phyloP scores from a whole-genome alignment of 208 protist genomes.

The Tritrichomonas foetus region DNA sequence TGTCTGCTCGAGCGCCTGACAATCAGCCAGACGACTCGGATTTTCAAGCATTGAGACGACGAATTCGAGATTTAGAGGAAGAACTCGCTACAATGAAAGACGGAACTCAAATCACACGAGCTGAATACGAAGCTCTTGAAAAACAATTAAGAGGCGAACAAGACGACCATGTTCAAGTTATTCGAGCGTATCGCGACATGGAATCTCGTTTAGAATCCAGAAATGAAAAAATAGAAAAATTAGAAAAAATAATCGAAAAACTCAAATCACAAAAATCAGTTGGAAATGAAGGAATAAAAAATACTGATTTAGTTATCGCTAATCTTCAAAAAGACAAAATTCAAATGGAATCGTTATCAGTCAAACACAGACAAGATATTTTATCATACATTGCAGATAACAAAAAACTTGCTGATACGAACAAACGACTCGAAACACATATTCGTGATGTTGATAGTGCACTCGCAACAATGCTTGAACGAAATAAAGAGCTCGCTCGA shows the following conservation, averaged over 20 bases:
- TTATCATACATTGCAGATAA: neutral
- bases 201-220: neutral
- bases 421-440: neutral
- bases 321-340: neutral
- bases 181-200: neutral
- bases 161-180: neutral
- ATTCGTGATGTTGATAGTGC: conserved; percentile 3
- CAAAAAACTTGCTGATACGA: neutral
- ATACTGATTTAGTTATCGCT: neutral
- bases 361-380: conserved; percentile 34
- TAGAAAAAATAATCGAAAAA: neutral
- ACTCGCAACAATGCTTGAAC: neutral
- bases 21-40: neutral
- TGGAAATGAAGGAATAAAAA: neutral
- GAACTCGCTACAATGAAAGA: neutral
- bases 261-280: too few species aligned
- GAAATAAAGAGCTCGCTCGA: neutral
- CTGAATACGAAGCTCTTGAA: neutral
- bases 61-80: neutral
- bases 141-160: neutral
- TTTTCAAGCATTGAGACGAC: neutral
- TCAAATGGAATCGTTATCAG: neutral
- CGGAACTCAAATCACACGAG: neutral
- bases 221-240: neutral
- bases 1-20: too few species aligned